These are phyloP conservation scores for Ophiostoma montium DNA, from an alignment of 2,329 filamentous ascomycete genomes.

Conservation along the genomic window DNA sequence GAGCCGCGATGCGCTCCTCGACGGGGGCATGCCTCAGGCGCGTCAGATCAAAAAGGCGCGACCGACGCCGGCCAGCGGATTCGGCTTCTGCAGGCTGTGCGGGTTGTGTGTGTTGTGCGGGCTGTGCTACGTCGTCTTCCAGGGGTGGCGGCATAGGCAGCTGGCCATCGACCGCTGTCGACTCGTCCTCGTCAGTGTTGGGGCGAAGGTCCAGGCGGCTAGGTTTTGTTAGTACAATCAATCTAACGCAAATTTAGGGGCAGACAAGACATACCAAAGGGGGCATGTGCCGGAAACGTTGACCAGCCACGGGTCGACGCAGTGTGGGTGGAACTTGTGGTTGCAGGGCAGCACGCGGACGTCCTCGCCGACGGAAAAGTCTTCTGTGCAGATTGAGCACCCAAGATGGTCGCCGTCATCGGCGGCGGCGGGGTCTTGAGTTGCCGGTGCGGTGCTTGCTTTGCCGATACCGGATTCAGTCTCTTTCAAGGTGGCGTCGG, in stretches of 20 bases:
- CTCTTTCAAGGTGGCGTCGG: neutral
- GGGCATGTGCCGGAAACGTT: constrained; percentile 58
- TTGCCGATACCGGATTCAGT: neutral
- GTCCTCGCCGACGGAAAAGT: constrained; percentile 52
- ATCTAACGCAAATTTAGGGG: too few relatives aligned
- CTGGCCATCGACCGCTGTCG: constrained; percentile 12
- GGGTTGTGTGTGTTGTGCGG: too few relatives aligned
- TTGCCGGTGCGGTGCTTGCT: neutral
- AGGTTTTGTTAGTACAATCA: neutral
- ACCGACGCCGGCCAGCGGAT: constrained; percentile 20
- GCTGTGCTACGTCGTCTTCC: constrained; percentile 21
- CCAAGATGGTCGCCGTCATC: constrained; percentile 30
- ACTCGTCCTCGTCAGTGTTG: neutral
- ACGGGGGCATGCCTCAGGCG: constrained; percentile 42
- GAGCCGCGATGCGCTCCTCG: constrained; percentile 47
- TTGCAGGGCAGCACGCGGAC: constrained; percentile 53
- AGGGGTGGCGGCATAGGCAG: constrained; percentile 27
- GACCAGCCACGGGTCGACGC: constrained; percentile 56
- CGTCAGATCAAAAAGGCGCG: constrained; percentile 41
- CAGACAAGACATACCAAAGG: constrained; percentile 41
- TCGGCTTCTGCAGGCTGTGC: constrained; percentile 10
- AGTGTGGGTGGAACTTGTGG: constrained; percentile 54
- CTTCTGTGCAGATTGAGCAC: constrained; percentile 58
- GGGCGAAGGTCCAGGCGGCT: constrained; percentile 42
- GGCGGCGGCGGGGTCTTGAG: neutral